Evolutionary conservation across 2,329 filamentous ascomycete species (phyloP), one percentile per base, ranked within the genome.

Genomic region (Gaeumannomyces tritici): DNA sequence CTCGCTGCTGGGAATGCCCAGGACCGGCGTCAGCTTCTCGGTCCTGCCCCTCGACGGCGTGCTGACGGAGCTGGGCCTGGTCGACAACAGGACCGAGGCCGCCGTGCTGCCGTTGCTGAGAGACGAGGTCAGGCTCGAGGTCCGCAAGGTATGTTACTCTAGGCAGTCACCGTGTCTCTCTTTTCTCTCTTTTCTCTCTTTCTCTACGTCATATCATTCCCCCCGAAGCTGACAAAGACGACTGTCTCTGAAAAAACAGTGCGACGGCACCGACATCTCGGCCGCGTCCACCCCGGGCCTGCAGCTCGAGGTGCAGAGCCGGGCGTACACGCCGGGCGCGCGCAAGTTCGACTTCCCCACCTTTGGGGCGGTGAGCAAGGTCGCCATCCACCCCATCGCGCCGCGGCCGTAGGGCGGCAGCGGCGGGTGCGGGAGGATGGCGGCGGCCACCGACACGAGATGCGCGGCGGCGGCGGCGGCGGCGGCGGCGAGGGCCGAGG

Each of bases 1-100:
- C 64, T 66, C 69, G 27, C 63, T 79, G 21, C 69, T 79, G 18
- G 65, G 64, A 21, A 75, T 77, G 74, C 77, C 77, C 7, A 66
- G 35, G 59, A 63, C 63, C 15, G 75, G 75, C 13, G 62, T 64
- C 27, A 70, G 69, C 35, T 69, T 73, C 64, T 69, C 74, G 15
- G 66, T 71, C 56, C 68, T 76, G 33, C 70, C 73, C 0, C 69
- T 77, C n/a, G 67, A 61, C 27, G 64, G 63, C 15, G 58, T 59
- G 0, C 64, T 69, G 3, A 29, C 15, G 27, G 47, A 54, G 63
- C 61, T 55, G 33, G 55, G 28, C 26, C 24, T 9, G 21, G 55
- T 15, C 21, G 28, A 51, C 9, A 54, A 47, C 18, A 29, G 29
- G n/a, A 27, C 26, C 27, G 26, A 42, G 26, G 57, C 47, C 63